Conservation (phyloP, 495 filamentous ascomycete genomes). For the Aspergillus baeticus region DNA sequence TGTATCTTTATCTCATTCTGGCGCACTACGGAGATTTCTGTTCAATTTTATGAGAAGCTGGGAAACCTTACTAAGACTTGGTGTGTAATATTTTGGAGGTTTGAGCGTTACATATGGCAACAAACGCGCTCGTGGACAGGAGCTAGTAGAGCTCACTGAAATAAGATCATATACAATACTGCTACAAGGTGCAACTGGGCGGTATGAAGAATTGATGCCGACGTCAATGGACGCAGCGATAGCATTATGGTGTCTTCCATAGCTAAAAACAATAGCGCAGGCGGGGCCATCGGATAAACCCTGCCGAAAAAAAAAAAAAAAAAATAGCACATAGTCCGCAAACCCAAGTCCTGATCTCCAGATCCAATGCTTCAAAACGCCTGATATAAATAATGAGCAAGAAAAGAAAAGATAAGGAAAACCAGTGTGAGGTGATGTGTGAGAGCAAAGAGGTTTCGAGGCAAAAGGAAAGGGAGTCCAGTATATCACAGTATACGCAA, state of each 20-base stretch:
- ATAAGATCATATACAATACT: no score
- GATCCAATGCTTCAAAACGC: conserved; percentile 41
- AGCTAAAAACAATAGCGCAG: conserved; percentile 16
- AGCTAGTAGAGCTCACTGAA: no score
- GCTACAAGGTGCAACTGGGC: no score
- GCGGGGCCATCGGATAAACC: conserved; percentile 14
- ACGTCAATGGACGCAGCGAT: conserved; percentile 4
- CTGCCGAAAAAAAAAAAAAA: conserved; percentile 21
- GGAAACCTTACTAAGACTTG: no score
- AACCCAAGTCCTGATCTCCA: conserved; percentile 32
- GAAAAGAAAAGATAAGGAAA: conserved; percentile 26
- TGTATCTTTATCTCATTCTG: no score
- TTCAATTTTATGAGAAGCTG: no score
- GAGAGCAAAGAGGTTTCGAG: conserved; percentile 19
- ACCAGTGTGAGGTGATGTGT: conserved; percentile 17
- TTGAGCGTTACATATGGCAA: no score
- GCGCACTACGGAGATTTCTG: no score
- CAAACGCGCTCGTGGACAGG: no score
- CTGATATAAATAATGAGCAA: conserved; percentile 22
- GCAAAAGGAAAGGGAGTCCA: conserved; percentile 16
- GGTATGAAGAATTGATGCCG: not conserved
- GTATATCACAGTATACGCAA: conserved; percentile 25
- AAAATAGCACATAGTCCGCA: conserved; percentile 23
- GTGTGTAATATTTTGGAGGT: no score
- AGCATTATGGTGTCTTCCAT: conserved; percentile 25